Evolutionary conservation across 257 asterid species (phyloP).

Genomic region (Solanum tacnaense): DNA sequence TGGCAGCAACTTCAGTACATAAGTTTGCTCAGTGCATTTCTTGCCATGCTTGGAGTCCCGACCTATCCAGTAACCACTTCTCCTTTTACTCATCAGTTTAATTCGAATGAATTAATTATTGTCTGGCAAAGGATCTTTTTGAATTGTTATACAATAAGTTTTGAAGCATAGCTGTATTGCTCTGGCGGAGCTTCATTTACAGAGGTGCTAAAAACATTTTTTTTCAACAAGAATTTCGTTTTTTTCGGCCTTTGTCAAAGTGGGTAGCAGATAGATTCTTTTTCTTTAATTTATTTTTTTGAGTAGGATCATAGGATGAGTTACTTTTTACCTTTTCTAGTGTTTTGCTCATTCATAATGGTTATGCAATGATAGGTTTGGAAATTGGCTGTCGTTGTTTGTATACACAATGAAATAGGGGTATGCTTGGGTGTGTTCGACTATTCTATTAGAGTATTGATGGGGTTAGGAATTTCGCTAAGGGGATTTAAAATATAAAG

Average conservation of each 20-base stretch:
- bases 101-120: neutral
- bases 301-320: neutral
- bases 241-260: neutral
- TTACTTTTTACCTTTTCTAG: neutral
- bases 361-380: neutral
- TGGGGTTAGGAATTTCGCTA: neutral
- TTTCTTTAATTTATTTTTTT: neutral
- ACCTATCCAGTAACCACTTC: slow-evolving; percentile 52
- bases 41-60: slow-evolving; percentile 97
- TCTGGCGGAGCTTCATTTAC: neutral
- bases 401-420: neutral
- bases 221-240: neutral
- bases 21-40: slow-evolving; percentile 82
- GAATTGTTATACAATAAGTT: neutral
- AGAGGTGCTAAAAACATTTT: neutral
- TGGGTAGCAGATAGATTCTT: neutral
- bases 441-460: neutral
- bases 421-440: neutral
- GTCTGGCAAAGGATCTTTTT: neutral
- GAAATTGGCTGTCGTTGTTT: neutral
- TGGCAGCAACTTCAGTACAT: slow-evolving; percentile 85
- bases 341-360: neutral
- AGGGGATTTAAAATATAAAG: neutral
- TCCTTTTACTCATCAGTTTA: neutral
- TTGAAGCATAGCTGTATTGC: neutral